Conservation (phyloP, 768 basidiomycete species). For the Pilatotrama ljubarskyi region DNA sequence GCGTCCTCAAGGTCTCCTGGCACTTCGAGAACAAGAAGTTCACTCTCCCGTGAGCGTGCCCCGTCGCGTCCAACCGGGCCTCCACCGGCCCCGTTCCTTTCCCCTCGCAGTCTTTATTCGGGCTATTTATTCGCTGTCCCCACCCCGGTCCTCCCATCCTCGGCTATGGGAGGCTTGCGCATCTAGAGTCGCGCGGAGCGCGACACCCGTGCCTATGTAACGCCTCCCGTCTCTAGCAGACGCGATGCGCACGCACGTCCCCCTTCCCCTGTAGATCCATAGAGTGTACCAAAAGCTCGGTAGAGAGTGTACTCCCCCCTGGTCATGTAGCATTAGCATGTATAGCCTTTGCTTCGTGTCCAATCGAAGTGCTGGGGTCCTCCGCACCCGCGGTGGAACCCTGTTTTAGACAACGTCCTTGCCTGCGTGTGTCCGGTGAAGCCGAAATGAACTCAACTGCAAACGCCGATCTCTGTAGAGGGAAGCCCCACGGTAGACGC, state of each 20-base stretch:
- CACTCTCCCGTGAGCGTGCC: constrained; percentile 6
- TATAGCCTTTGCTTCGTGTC: constrained; percentile 6
- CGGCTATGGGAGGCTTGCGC: constrained; percentile 12
- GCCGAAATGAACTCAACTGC: neutral
- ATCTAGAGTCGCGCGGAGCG: constrained; percentile 12
- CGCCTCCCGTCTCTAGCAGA: constrained; percentile 18
- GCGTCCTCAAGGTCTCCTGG: constrained; percentile 60
- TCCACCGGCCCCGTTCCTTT: neutral
- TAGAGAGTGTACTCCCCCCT: constrained; percentile 1
- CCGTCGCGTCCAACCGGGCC: neutral
- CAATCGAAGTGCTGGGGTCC: constrained; percentile 5
- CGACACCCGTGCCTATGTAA: neutral
- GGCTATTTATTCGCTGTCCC: constrained; percentile 18
- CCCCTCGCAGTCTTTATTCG: constrained; percentile 5
- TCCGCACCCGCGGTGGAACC: neutral
- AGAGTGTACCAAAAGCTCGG: constrained; percentile 13
- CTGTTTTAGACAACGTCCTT: neutral
- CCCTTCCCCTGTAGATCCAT: neutral
- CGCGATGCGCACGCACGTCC: neutral
- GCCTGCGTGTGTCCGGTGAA: neutral
- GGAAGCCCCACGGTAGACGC: too few relatives aligned
- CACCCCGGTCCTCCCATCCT: constrained; percentile 11
- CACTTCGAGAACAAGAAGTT: constrained; percentile 49
- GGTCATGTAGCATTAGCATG: constrained; percentile 16
- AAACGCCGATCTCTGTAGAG: too few relatives aligned